Evolutionary conservation across 2,329 filamentous ascomycete genomes (phyloP).

Genomic region (Zasmidium citrigriseum): DNA sequence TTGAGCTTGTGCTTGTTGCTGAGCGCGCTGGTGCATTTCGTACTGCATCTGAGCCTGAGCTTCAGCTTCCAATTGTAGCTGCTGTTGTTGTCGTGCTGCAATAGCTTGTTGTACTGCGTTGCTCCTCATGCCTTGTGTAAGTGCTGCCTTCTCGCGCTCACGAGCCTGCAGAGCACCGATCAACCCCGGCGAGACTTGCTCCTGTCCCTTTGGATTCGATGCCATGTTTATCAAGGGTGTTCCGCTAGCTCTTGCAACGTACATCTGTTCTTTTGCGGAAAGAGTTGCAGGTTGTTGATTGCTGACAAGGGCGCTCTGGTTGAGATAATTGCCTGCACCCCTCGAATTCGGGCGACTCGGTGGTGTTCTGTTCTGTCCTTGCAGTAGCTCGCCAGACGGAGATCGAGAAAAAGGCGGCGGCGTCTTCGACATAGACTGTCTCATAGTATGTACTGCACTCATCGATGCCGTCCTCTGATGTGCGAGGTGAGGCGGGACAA

Average conservation of each 20-base stretch:
- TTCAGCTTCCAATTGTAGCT: constrained; percentile 36
- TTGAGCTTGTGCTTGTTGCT: constrained; percentile 19
- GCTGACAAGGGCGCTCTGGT: constrained; percentile 7
- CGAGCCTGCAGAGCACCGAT: constrained; percentile 78
- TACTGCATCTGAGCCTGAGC: constrained; percentile 40
- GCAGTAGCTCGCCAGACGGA: constrained; percentile 46
- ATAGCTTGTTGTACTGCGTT: constrained; percentile 74
- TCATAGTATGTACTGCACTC: constrained; percentile 22
- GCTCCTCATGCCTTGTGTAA: constrained; percentile 66
- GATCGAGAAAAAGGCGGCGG: constrained; percentile 47
- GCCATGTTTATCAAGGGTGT: constrained; percentile 72
- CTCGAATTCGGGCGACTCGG: constrained; percentile 33
- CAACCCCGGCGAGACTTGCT: constrained; percentile 52
- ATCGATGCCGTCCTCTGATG: constrained; percentile 30
- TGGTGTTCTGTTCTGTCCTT: constrained; percentile 27
- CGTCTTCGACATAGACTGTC: constrained; percentile 33
- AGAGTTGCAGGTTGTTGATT: constrained; percentile 60
- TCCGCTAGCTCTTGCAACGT: constrained; percentile 79
- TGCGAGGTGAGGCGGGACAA: constrained; percentile 25
- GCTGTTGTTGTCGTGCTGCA: constrained; percentile 52
- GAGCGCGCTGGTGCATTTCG: constrained; percentile 37
- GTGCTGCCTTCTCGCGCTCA: constrained; percentile 73
- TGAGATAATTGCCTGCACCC: constrained; percentile 30
- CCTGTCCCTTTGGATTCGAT: constrained; percentile 43
- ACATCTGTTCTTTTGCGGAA: constrained; percentile 85